Evolutionary conservation across 805 yeast genomes (phyloP), one percentile per base, ranked within the genome.

Genomic region (Myxozyma geophila): DNA sequence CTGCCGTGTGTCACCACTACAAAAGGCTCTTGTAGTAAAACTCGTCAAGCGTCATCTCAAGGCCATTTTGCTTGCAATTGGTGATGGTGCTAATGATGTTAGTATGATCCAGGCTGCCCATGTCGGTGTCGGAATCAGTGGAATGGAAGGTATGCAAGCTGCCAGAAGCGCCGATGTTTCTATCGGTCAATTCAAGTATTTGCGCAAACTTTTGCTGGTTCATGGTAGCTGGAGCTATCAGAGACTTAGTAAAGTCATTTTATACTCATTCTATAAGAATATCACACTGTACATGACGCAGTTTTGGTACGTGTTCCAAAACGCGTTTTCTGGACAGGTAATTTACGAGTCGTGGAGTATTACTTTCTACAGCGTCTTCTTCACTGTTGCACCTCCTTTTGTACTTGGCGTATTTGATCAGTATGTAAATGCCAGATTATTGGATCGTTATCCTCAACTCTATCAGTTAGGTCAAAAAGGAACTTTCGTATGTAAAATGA

Each of bases 101-200:
- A 88, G 96, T 43, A 95, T 95, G 99, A 95, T 95, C 69, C 99
- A 95, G 77, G 98, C 99, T 15, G 99, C 99, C 0, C 98, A 95
- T 76, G 97, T 95, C 58, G 99, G 99, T 67, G 97, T 95, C 28
- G 99, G 99, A 74, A 96, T 95, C 67, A 90, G 96, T 77, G 99
- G 99, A 69, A 88, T 92, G 93, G 99, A 95, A 78, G 99, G 99
- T 70, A 92, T 92, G 91, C 99, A 95, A 77, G 99, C 99, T 10
- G 98, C 99, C 0, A 84, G 99, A 75, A 88, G 96, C 75, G 98
- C 99, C 0, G 99, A 95, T 80, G 86, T 95, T 64, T 92, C 98
- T 0, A 91, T 96, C 76, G 98, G 97, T 0, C 98, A 95, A 75
- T 95, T 95, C 82, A 87, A 87, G 74, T 95, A 85, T 75, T 81